phyloP scores from a whole-genome alignment of 768 basidiomycete genomes.

The Termitomyces sp. region DNA sequence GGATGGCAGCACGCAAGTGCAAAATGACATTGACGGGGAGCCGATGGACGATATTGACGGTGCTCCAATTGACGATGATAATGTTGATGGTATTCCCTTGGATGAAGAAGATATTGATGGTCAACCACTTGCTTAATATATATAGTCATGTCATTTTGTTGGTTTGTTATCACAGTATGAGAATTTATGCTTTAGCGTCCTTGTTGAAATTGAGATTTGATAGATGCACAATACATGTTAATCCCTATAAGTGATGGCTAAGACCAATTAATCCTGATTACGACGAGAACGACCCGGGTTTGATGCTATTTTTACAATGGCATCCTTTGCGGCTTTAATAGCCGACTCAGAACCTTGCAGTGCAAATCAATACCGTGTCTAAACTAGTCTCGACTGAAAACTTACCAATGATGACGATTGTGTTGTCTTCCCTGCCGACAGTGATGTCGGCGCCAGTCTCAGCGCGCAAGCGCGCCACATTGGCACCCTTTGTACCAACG shows the following conservation, averaged over 20 bases:
- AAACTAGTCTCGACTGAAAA: conserved; percentile 1
- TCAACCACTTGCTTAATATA: neutral
- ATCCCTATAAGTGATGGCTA: conserved; percentile 2
- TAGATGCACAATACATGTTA: neutral
- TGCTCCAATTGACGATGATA: conserved; percentile 15
- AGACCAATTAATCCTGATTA: conserved; percentile 22
- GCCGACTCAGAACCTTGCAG: conserved; percentile 60
- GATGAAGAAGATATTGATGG: conserved; percentile 10
- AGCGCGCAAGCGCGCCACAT: conserved; percentile 79
- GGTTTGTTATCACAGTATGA: neutral
- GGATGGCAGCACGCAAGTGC: conserved; percentile 42
- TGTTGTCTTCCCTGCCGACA: conserved; percentile 82
- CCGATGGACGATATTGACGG: conserved; percentile 16
- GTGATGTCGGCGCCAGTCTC: conserved; percentile 93
- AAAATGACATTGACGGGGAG: conserved; percentile 36
- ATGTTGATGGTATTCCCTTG: conserved; percentile 15
- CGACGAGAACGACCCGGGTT: conserved; percentile 36
- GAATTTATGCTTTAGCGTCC: neutral
- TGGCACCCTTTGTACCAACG: conserved; percentile 88
- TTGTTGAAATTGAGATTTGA: neutral
- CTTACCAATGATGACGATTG: conserved; percentile 84
- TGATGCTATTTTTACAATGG: conserved; percentile 59
- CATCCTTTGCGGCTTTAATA: conserved; percentile 69
- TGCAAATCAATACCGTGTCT: conserved; percentile 4
- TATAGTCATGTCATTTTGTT: neutral